phyloP scores from a whole-genome alignment of 805 yeast genomes.

The Pichia nanzhaoensis region DNA sequence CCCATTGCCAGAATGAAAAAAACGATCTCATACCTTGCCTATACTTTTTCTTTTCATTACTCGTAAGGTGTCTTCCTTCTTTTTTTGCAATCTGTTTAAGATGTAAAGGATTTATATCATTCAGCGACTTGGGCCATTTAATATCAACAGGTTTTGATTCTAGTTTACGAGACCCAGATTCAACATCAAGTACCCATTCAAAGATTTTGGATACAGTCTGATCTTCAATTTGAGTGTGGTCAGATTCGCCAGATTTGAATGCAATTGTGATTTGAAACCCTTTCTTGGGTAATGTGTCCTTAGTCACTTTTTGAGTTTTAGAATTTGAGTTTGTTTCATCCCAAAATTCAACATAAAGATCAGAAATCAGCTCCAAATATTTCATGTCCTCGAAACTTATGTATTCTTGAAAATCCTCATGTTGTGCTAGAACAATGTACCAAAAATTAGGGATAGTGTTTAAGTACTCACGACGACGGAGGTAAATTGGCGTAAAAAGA shows the following conservation, averaged over 20 bases:
- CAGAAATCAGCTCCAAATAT: conserved; percentile 59
- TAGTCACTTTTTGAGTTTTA: background rate
- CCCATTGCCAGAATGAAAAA: conserved; percentile 84
- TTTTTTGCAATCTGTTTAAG: conserved; percentile 34
- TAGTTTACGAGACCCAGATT: conserved; percentile 49
- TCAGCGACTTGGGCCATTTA: conserved; percentile 64
- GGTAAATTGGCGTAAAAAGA: conserved; percentile 51
- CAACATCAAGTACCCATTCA: conserved; percentile 35
- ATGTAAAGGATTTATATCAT: conserved; percentile 46
- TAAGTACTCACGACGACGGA: conserved; percentile 47
- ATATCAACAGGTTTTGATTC: conserved; percentile 49
- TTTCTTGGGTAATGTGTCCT: conserved; percentile 21
- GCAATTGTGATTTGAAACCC: conserved; percentile 55
- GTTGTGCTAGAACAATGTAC: conserved; percentile 79
- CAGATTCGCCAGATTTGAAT: conserved; percentile 41
- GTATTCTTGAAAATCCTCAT: conserved; percentile 78
- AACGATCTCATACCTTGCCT: conserved; percentile 74
- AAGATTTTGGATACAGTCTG: conserved; percentile 61
- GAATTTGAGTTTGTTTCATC: conserved; percentile 28
- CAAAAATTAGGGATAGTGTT: conserved; percentile 67
- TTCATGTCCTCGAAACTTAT: conserved; percentile 71
- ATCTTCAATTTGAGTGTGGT: conserved; percentile 40
- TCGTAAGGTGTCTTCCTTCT: conserved; percentile 30
- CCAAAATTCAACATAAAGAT: conserved; percentile 54
- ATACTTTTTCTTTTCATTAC: conserved; percentile 53